Evolutionary conservation across 75 land plant genomes (phyloP).

Genomic region (Ceratopteris richardii): DNA sequence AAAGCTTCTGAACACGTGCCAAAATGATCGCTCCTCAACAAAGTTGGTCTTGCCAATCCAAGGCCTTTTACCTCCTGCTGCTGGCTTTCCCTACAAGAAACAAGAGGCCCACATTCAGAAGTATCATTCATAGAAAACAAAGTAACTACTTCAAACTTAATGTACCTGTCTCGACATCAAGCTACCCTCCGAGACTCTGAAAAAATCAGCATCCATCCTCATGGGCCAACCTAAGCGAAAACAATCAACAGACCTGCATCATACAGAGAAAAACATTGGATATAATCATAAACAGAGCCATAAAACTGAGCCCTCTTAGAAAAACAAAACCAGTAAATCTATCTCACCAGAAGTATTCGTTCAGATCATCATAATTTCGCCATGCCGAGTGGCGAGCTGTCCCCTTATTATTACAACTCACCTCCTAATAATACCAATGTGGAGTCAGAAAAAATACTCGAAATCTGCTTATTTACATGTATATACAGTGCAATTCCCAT

Average conservation of each 20-base stretch:
- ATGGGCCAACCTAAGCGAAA: conserved; percentile 96
- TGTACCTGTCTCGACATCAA: neutral
- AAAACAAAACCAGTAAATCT: too few species aligned
- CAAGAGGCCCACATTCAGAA: conserved; percentile 1
- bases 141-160: neutral
- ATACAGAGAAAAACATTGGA: conserved; percentile 1
- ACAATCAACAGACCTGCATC: conserved; percentile 83
- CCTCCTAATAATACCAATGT: conserved; percentile 50
- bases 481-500: too few species aligned
- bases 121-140: neutral
- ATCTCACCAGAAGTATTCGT: conserved; percentile 93
- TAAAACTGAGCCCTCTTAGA: neutral
- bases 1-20: conserved; percentile 86
- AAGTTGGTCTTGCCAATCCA: conserved; percentile 54
- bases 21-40: conserved; percentile 89
- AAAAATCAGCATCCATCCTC: conserved; percentile 86
- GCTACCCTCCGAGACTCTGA: conserved; percentile 5
- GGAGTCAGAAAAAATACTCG: neutral
- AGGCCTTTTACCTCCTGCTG: neutral
- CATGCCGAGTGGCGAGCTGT: conserved; percentile 86
- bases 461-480: neutral
- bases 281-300: neutral
- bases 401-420: conserved; percentile 47
- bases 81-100: conserved; percentile 3
- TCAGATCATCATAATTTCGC: conserved; percentile 97